A percentile compares a stretch with the other conserved stretches of the same genome.
These are phyloP conservation scores for Parietaria judaica DNA, from an alignment of 306 rosid genomes.

Conservation along the genomic window DNA sequence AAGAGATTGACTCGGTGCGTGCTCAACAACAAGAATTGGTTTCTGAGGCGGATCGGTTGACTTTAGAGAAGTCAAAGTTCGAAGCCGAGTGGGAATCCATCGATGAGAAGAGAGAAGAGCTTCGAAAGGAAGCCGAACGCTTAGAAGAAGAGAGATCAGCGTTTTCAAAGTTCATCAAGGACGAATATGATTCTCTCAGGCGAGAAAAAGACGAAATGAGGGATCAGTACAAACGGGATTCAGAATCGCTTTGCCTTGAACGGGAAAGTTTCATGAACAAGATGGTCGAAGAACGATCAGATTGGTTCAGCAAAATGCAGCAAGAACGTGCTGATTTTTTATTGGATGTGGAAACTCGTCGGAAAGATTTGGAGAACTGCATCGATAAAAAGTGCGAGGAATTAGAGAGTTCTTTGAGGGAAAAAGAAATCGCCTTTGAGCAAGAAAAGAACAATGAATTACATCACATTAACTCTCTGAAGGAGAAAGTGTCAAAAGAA, in stretches of 20 bases:
- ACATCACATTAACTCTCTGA: slow-evolving; percentile 46
- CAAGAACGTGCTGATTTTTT: slow-evolving; percentile 78
- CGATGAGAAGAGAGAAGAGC: slow-evolving; percentile 80
- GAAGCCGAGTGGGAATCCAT: slow-evolving; percentile 94
- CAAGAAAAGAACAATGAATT: slow-evolving; percentile 68
- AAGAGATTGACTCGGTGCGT: slow-evolving; percentile 82
- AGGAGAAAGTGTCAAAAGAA: slow-evolving; percentile 64
- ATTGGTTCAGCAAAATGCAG: slow-evolving; percentile 82
- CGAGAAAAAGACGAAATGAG: slow-evolving; percentile 58
- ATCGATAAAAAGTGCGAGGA: slow-evolving; percentile 86
- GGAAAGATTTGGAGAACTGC: slow-evolving; percentile 64
- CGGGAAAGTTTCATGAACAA: slow-evolving; percentile 81
- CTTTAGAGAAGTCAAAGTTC: slow-evolving; percentile 80
- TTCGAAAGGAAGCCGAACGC: slow-evolving; percentile 51
- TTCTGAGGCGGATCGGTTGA: slow-evolving; percentile 63
- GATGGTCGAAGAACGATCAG: slow-evolving; percentile 73
- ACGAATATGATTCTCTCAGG: slow-evolving; percentile 65
- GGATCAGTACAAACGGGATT: slow-evolving; percentile 52
- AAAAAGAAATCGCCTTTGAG: slow-evolving; percentile 62
- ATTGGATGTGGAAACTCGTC: slow-evolving; percentile 67
- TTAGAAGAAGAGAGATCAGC: slow-evolving; percentile 61
- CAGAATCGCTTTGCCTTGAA: slow-evolving; percentile 59
- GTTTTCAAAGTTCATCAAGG: slow-evolving; percentile 56
- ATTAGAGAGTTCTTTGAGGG: slow-evolving; percentile 70
- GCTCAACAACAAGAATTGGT: slow-evolving; percentile 66